A percentile compares a stretch with the other conserved stretches of the same genome.
Evolutionary conservation across 2,329 filamentous ascomycete species (phyloP).

Genomic region (Diaporthe destruens): DNA sequence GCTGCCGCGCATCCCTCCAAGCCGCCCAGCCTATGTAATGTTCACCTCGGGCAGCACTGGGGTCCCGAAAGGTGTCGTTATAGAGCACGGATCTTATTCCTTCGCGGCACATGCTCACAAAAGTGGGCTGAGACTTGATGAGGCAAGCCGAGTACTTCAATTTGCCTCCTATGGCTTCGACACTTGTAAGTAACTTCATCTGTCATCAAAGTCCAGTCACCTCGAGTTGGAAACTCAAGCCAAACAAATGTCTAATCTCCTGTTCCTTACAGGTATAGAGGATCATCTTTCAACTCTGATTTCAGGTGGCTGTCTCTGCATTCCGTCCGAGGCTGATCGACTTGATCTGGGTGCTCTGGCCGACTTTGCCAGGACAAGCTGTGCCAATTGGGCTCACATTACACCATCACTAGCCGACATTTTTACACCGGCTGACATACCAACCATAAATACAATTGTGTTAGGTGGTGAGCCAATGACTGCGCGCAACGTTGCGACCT

Average conservation of each 20-base stretch:
- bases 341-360: conserved; percentile 45
- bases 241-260: not conserved
- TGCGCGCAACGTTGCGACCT: not conserved
- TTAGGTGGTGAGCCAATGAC: not conserved
- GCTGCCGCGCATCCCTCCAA: not conserved
- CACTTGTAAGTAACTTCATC: conserved; percentile 37
- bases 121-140: conserved; percentile 42
- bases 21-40: conserved; percentile 49
- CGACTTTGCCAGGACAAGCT: not conserved
- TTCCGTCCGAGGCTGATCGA: conserved; percentile 55
- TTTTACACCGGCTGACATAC: not conserved
- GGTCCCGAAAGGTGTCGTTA: conserved; percentile 63
- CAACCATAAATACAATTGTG: not conserved
- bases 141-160: conserved; percentile 49
- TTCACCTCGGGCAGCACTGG: conserved; percentile 70
- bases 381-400: not conserved
- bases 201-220: not conserved
- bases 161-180: conserved; percentile 52
- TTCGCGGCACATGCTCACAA: conserved; percentile 38
- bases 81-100: conserved; percentile 44
- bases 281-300: conserved; percentile 43
- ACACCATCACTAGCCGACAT: not conserved
- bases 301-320: conserved; percentile 51
- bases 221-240: not conserved
- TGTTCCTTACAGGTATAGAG: conserved; percentile 39